Conservation (phyloP, 495 filamentous ascomycete species). For the Articulospora tetracladia region DNA sequence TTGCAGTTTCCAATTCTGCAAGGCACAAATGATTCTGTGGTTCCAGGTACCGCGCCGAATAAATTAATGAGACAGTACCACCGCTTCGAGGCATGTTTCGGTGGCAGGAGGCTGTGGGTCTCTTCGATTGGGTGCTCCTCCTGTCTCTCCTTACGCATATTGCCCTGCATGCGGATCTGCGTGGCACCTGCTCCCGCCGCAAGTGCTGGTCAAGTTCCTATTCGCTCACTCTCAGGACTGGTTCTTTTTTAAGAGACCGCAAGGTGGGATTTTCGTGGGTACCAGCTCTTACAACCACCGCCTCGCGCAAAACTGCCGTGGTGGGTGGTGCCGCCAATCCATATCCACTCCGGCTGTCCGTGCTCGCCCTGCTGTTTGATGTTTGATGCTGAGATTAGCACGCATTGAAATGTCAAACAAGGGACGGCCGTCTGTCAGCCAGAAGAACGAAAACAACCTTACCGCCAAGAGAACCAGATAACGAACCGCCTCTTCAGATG, state of each 20-base stretch:
- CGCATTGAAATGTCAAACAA: slow-evolving; percentile 13
- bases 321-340: neutral
- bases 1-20: neutral
- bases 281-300: too few relatives aligned
- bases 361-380: neutral
- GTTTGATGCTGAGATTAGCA: slow-evolving; percentile 1
- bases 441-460: neutral
- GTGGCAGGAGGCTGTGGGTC: too few relatives aligned
- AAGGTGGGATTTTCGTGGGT: too few relatives aligned
- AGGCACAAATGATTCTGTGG: neutral
- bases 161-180: too few relatives aligned
- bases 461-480: slow-evolving; percentile 1
- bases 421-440: neutral
- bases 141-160: too few relatives aligned
- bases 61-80: neutral
- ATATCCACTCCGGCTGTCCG: neutral
- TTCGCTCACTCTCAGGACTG: too few relatives aligned
- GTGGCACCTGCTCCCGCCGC: too few relatives aligned
- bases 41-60: neutral
- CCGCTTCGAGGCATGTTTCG: too few relatives aligned
- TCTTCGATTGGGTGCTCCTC: too few relatives aligned
- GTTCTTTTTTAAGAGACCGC: too few relatives aligned
- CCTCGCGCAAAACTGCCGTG: neutral
- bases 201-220: too few relatives aligned
- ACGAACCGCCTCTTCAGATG: neutral